Percentiles rank a stretch among this genome's conserved stretches.
Evolutionary conservation across 495 filamentous ascomycete species (phyloP).

Genomic region (Annulohypoxylon bovei): DNA sequence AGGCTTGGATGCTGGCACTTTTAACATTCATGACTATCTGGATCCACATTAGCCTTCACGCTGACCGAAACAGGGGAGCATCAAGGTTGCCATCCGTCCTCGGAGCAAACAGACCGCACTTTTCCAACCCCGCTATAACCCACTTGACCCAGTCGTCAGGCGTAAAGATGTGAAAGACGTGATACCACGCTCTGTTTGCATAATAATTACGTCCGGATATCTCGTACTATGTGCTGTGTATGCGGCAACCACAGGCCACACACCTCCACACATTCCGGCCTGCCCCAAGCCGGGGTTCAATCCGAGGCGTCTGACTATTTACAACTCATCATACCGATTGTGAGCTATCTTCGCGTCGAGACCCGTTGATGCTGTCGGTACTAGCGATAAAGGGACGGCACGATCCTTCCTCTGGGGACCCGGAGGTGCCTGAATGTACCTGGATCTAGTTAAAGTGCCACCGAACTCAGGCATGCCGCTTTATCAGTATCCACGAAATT

Average conservation of each 20-base stretch:
- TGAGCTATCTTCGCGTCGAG: conserved; percentile 11
- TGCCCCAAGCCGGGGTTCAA: conserved; percentile 9
- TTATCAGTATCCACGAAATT: conserved; percentile 11
- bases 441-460: conserved; percentile 21
- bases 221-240: conserved; percentile 12
- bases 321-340: conserved; percentile 19
- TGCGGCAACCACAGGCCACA: conserved; percentile 11
- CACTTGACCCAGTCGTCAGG: conserved; percentile 36
- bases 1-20: conserved; percentile 16
- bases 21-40: conserved; percentile 22
- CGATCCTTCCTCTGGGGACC: conserved; percentile 9
- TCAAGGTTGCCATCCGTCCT: conserved; percentile 43
- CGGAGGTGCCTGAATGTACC: background rate
- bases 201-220: conserved; percentile 45
- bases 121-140: conserved; percentile 40
- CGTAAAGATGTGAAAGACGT: conserved; percentile 33
- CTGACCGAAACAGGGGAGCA: conserved; percentile 31
- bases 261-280: conserved; percentile 27
- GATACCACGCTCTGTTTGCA: conserved; percentile 34
- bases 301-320: conserved; percentile 20
- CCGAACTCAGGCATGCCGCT: conserved; percentile 11
- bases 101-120: conserved; percentile 41
- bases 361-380: conserved; percentile 19
- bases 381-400: conserved; percentile 25
- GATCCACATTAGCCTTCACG: conserved; percentile 39